Evolutionary conservation across 805 yeast species (phyloP), one percentile per base, ranked within the genome.

Genomic region (Blastobotrys muscicola): DNA sequence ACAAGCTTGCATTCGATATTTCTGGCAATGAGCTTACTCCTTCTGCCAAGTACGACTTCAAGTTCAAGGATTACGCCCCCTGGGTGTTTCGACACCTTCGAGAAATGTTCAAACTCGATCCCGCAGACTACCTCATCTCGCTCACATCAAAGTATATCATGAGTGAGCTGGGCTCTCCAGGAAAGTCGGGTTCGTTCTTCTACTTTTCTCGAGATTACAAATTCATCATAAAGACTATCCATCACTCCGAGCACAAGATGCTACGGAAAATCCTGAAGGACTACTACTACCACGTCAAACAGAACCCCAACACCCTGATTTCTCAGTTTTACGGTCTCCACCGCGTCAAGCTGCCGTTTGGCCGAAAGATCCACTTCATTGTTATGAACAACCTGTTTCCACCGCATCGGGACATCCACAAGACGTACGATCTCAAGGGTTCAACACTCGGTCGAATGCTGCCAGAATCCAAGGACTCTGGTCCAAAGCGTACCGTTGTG

Each of bases 311-410:
- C 57, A 92, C 98, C 0, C 69, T 92, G 49, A 68, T 92, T 4
- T 82, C 94, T n/a, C 98, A 92, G 64, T 87, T 90, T 62, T 92
- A 92, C 65, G 99, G 99, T 0, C 70, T 92, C 42, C 97, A 92
- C 60, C 70, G 99, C 47, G 80, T 92, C 40, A 87, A 90, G 61
- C 80, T 90, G 77, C 95, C 95, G 7, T 72, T 80, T 37, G 71
- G 74, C 3, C 72, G 87, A 43, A 89, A 85, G 59, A 85, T 92
- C 33, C 94, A 92, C 64, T 90, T 92, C 53, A 71, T 92, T 43
- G 96, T 92, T 30, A 92, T 92, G 98, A 92, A 92, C 68, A 92
- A 92, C 58, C 71, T 92, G 39, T 92, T 94, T 65, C 97, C 99
- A 0, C 94, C 97, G 5, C 85, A 85, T 56, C 71, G 87, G 39